Evolutionary conservation across 306 rosid species (phyloP), one percentile per base, ranked within the genome.

Genomic region (Phaseolus lunatus): DNA sequence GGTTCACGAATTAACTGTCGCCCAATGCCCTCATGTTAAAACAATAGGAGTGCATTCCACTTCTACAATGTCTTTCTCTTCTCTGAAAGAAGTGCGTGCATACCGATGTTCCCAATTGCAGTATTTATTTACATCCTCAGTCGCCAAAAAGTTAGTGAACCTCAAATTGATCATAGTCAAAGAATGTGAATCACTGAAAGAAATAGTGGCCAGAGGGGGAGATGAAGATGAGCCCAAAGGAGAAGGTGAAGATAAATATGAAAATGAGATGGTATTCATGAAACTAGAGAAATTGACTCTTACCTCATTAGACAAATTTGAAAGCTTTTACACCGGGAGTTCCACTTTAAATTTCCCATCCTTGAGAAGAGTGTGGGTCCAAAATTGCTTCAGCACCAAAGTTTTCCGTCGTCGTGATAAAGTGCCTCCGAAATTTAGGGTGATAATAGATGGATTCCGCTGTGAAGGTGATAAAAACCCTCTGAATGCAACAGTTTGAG

Each of bases 271-370:
- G 0, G 53, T 29, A 29, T 70, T 82, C 5, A 0, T 0, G 9
- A 2, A 76, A 29, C 75, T 82, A 13, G 0, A 39, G 16, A 3
- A 4, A 14, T 20, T 82, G 69, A 9, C 0, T 1, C 74, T 81
- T 0, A 0, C 1, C 24, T 13, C 18, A 0, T 47, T 68, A 19
- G 67, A 72, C 35, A 49, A 11, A 10, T 58, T 81, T 9, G 31
- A 6, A 81, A 24, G 67, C 73, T 81, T 81, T 59, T 80, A 80
- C 53, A 8, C 41, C 2, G 84, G 84, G 23, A 43, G 18, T 56
- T 45, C 15, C 24, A 80, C 23, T 13, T 37, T 75, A 31, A 59
- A 33, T 2, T 78, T 79, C 24, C 48, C 81, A 43, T 69, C 57
- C 16, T 63, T 76, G 72, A 22, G 33, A 29, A 3, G 13, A 12